Conservation (phyloP, 2,329 filamentous ascomycete genomes). For the Lachnellula willkommii region DNA sequence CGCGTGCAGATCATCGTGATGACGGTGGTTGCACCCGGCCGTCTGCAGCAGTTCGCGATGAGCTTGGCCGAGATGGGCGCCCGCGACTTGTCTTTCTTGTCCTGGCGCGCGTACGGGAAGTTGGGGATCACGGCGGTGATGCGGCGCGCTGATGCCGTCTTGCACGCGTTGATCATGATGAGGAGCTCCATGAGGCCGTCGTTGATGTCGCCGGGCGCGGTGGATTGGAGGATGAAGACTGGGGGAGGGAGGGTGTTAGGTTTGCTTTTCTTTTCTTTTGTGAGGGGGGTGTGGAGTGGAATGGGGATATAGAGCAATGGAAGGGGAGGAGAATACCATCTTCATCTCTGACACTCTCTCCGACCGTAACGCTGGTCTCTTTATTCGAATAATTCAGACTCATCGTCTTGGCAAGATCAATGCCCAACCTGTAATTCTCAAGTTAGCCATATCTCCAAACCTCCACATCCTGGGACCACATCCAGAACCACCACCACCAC, state of each 20-base stretch:
- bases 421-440: constrained; percentile 54
- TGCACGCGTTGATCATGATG: constrained; percentile 97
- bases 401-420: constrained; percentile 73
- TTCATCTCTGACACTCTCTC: constrained; percentile 93
- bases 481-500: neutral
- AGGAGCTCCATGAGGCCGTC: constrained; percentile 96
- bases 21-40: constrained; percentile 81
- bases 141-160: constrained; percentile 75
- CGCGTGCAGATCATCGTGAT: constrained; percentile 95
- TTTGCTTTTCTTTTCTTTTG: neutral
- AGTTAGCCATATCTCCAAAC: neutral
- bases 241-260: neutral
- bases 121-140: constrained; percentile 95
- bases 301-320: neutral
- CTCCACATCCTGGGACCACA: too few relatives aligned
- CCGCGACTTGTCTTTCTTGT: constrained; percentile 94
- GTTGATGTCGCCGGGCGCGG: constrained; percentile 92
- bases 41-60: constrained; percentile 95
- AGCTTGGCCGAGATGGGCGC: constrained; percentile 96
- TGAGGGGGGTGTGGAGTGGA: neutral
- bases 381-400: constrained; percentile 82
- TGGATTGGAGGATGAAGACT: constrained; percentile 96
- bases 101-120: constrained; percentile 93
- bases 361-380: constrained; percentile 86
- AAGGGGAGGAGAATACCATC: constrained; percentile 52